Conservation (phyloP, 345 rosid genomes). For the Turritis glabra region DNA sequence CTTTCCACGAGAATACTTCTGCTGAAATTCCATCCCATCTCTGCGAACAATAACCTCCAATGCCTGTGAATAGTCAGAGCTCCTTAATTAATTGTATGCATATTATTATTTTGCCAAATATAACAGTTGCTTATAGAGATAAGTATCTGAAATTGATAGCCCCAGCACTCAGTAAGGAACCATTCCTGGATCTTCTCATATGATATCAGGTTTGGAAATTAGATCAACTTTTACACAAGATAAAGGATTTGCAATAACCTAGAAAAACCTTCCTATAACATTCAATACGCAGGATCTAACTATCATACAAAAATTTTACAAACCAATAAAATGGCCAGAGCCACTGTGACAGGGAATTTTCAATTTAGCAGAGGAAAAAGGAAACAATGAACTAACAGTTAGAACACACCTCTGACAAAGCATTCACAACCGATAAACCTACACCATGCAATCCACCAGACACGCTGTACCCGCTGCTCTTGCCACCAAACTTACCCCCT, state of each 20-base stretch:
- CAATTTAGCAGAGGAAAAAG: constrained; percentile 11
- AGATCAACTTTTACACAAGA: neutral
- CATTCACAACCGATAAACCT: constrained; percentile 97
- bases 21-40: constrained; percentile 76
- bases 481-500: constrained; percentile 97
- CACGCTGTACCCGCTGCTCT: constrained; percentile 91
- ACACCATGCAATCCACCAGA: constrained; percentile 99
- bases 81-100: constrained; percentile 2
- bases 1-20: constrained; percentile 88
- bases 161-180: neutral
- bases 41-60: constrained; percentile 92
- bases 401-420: constrained; percentile 81
- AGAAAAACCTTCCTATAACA: constrained; percentile 9
- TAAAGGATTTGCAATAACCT: neutral
- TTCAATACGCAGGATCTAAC: neutral
- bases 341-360: neutral
- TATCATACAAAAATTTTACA: neutral
- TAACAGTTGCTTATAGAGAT: neutral
- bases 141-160: neutral
- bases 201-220: neutral
- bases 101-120: constrained; percentile 7
- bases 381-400: constrained; percentile 3
- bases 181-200: neutral
- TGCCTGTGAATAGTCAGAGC: constrained; percentile 43
- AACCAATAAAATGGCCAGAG: neutral